Conservation (phyloP, 495 filamentous ascomycete species). For the Xanthoparmelia taractica region DNA sequence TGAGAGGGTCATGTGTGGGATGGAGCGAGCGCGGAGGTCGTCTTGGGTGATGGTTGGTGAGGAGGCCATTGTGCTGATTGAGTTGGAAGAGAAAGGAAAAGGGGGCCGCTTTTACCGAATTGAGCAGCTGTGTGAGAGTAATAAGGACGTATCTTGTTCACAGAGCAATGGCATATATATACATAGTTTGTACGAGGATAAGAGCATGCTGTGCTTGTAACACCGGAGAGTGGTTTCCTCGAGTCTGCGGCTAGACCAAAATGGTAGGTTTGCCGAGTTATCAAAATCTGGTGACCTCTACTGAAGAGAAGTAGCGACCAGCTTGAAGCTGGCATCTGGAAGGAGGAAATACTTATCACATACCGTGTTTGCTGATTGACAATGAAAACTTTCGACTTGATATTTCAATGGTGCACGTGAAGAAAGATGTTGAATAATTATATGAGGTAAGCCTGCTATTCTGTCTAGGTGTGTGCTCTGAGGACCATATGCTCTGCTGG, state of each 20-base stretch:
- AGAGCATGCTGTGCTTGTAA: no score
- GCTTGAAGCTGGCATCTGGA: no score
- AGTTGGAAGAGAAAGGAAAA: neutral
- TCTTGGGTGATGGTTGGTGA: neutral
- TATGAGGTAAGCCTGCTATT: neutral
- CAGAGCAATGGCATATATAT: neutral
- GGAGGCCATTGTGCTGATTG: neutral
- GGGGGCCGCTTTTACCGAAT: neutral
- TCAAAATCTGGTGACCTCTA: no score
- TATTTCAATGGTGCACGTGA: neutral
- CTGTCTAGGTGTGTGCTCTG: neutral
- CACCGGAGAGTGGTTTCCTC: neutral
- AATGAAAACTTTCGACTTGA: neutral
- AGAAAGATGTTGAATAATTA: neutral
- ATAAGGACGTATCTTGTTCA: neutral
- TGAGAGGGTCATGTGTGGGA: slow-evolving; percentile 55
- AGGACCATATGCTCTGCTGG: no score
- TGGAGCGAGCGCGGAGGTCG: slow-evolving; percentile 44
- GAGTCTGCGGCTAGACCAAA: neutral
- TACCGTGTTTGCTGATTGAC: neutral
- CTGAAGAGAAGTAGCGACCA: no score
- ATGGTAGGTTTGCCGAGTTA: neutral
- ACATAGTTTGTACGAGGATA: neutral
- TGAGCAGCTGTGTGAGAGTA: neutral
- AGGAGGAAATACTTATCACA: neutral